These are phyloP conservation scores for Pyrrhoderma noxium DNA, from an alignment of 1,284 basidiomycete genomes.

Conservation along the genomic window DNA sequence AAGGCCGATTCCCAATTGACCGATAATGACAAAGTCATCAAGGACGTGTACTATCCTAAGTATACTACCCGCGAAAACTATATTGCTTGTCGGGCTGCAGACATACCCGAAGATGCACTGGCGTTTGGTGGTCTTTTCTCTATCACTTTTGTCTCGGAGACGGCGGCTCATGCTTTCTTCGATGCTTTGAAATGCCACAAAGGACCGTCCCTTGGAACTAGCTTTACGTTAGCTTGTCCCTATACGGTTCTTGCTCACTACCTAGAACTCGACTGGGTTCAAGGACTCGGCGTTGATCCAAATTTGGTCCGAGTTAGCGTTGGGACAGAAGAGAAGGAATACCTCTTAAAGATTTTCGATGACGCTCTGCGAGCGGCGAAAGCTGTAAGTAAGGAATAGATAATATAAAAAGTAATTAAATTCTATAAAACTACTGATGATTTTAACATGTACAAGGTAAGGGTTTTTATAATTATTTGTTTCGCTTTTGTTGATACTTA, in stretches of 20 bases:
- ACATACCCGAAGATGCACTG: constrained; percentile 26
- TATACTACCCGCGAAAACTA: constrained; percentile 75
- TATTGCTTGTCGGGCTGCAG: constrained; percentile 50
- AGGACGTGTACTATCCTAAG: constrained; percentile 87
- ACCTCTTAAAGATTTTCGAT: constrained; percentile 57
- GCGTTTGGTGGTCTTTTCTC: constrained; percentile 94
- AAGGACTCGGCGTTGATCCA: constrained; percentile 76
- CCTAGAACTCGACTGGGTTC: constrained; percentile 89
- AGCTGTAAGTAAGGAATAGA: constrained; percentile 23
- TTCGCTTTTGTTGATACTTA: too few species aligned
- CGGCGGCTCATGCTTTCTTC: constrained; percentile 79
- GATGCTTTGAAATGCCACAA: constrained; percentile 81
- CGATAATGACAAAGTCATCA: constrained; percentile 47
- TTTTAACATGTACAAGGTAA: too few species aligned
- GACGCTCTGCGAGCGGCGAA: constrained; percentile 68
- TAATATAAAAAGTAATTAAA: not conserved
- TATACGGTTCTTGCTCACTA: constrained; percentile 95
- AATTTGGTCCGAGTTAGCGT: constrained; percentile 86
- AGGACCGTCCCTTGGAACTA: constrained; percentile 92
- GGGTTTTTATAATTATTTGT: too few species aligned
- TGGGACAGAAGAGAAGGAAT: constrained; percentile 76
- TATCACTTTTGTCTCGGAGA: constrained; percentile 70
- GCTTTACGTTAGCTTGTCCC: constrained; percentile 91
- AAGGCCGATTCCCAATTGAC: constrained; percentile 37
- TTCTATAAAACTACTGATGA: too few species aligned